phyloP scores from a whole-genome alignment of 2,329 filamentous ascomycete species.

The Fusarium siculi region DNA sequence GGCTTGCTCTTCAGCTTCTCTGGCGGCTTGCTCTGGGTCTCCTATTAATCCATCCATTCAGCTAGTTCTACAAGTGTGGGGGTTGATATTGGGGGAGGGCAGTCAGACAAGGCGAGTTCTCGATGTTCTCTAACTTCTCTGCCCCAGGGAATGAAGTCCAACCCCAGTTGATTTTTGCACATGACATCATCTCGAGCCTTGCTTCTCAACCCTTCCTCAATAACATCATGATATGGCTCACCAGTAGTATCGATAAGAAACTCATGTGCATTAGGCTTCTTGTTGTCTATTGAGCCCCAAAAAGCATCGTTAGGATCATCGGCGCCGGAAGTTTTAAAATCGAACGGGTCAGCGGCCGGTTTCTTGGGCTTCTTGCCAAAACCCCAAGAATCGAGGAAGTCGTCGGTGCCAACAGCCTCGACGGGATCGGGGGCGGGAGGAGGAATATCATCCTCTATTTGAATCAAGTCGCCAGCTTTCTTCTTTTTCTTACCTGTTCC shows the following conservation, averaged over 20 bases:
- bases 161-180: conserved; percentile 57
- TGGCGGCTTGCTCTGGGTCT: conserved; percentile 44
- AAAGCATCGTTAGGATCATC: conserved; percentile 57
- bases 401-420: conserved; percentile 55
- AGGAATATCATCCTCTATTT: conserved; percentile 48
- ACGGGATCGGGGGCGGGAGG: conserved; percentile 45
- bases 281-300: conserved; percentile 50
- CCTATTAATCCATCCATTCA: conserved; percentile 50
- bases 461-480: conserved; percentile 49
- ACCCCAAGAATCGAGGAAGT: conserved; percentile 67
- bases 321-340: conserved; percentile 54
- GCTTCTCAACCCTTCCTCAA: conserved; percentile 56
- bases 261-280: conserved; percentile 61
- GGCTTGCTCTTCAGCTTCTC: conserved; percentile 41
- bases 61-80: conserved; percentile 59
- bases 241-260: conserved; percentile 56
- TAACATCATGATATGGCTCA: conserved; percentile 58
- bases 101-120: conserved; percentile 53
- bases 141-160: conserved; percentile 55
- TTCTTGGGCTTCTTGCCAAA: conserved; percentile 63
- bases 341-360: conserved; percentile 41
- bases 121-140: conserved; percentile 55
- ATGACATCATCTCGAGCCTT: conserved; percentile 57
- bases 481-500: conserved; percentile 53
- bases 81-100: conserved; percentile 60